Conservation (phyloP, 1,284 basidiomycete species). For the Apiotrichum brassicae region DNA sequence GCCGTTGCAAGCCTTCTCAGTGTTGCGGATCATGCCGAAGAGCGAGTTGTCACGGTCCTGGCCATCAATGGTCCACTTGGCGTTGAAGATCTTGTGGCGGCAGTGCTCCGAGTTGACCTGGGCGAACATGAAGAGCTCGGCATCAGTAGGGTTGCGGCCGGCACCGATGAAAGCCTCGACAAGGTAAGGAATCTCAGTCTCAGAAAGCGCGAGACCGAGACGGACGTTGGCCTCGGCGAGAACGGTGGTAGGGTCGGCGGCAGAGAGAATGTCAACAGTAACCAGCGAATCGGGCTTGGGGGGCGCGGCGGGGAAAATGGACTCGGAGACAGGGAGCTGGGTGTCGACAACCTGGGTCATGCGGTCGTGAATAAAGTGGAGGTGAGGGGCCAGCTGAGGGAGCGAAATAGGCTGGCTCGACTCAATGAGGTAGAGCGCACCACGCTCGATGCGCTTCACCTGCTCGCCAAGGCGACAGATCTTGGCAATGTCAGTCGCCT, state of each 20-base stretch:
- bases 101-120: slow-evolving; percentile 99
- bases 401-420: slow-evolving; percentile 46
- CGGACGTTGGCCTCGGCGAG: slow-evolving; percentile 73
- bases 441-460: slow-evolving; percentile 78
- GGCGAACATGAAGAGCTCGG: slow-evolving; percentile 99
- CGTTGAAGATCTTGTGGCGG: slow-evolving; percentile 99
- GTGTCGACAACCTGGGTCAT: slow-evolving; percentile 83
- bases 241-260: slow-evolving; percentile 52
- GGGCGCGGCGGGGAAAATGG: slow-evolving; percentile 60
- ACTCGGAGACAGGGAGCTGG: slow-evolving; percentile 55
- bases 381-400: slow-evolving; percentile 51
- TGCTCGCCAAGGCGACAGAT: slow-evolving; percentile 71
- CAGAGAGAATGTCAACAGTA: slow-evolving; percentile 55
- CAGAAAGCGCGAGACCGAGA: slow-evolving; percentile 82
- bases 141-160: slow-evolving; percentile 81
- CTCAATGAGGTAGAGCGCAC: slow-evolving; percentile 66
- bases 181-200: slow-evolving; percentile 89
- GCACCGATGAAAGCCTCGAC: slow-evolving; percentile 78
- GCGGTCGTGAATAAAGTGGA: slow-evolving; percentile 77
- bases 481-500: slow-evolving; percentile 89
- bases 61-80: slow-evolving; percentile 85
- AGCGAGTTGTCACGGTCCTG: slow-evolving; percentile 65
- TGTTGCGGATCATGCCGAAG: slow-evolving; percentile 98
- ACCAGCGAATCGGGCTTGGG: slow-evolving; percentile 63
- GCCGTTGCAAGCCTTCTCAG: slow-evolving; percentile 65